These are phyloP conservation scores for Eimeria sp. DNA, from an alignment of 169 alveolate genomes.

Conservation along the genomic window DNA sequence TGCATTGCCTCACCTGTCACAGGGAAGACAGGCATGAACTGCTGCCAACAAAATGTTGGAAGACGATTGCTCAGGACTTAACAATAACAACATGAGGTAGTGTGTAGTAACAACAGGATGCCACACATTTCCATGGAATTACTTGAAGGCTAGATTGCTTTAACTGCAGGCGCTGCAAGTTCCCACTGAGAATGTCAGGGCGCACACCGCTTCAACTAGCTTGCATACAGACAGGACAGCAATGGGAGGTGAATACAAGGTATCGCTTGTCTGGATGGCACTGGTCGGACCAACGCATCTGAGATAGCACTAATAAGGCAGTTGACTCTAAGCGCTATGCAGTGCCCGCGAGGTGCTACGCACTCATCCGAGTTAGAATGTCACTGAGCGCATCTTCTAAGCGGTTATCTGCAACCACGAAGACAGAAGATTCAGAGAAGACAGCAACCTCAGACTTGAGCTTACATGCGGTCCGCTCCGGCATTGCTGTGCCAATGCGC, in stretches of 20 bases:
- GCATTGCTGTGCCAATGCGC: background rate
- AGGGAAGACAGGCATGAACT: background rate
- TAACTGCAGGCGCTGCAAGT: background rate
- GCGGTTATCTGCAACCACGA: background rate
- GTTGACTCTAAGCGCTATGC: background rate
- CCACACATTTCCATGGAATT: background rate
- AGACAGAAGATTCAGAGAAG: background rate
- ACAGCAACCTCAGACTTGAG: background rate
- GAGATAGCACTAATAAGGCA: background rate
- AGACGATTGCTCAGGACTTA: background rate
- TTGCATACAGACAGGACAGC: no score
- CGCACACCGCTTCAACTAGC: background rate
- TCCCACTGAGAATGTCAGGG: background rate
- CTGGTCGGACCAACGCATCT: background rate
- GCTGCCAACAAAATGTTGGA: background rate
- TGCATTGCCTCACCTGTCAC: background rate
- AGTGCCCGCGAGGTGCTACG: background rate
- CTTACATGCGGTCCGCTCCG: background rate
- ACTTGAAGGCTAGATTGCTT: background rate
- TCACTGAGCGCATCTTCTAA: background rate
- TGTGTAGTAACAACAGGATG: background rate
- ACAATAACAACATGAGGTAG: background rate
- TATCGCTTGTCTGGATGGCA: no score
- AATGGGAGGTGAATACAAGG: no score
- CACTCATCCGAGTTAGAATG: background rate